A percentile compares a stretch with the other conserved stretches of the same genome.
Conservation (phyloP, 2,329 filamentous ascomycete genomes). For the Cytospora mali region DNA sequence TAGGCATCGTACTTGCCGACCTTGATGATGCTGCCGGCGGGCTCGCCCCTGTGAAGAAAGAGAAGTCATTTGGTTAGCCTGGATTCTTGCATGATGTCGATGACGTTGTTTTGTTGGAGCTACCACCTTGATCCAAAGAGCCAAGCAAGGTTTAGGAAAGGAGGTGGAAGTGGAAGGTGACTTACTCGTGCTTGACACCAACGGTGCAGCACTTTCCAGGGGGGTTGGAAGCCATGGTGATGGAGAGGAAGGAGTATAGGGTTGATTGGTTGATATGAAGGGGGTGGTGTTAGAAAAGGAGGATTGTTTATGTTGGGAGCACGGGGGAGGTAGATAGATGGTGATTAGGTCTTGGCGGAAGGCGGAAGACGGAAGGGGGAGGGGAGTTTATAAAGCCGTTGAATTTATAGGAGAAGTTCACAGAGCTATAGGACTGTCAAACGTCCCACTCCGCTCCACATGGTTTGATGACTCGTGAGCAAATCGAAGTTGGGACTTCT, state of each 20-base stretch:
- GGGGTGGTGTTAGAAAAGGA: background rate
- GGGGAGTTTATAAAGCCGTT: background rate
- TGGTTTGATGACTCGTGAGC: background rate
- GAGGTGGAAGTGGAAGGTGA: slow-evolving; percentile 25
- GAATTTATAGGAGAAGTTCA: background rate
- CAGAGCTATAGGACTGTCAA: background rate
- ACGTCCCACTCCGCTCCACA: background rate
- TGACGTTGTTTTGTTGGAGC: background rate
- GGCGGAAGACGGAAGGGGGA: slow-evolving; percentile 22
- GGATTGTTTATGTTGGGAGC: no score
- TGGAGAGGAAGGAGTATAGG: no score
- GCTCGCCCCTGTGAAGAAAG: slow-evolving; percentile 45
- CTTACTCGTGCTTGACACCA: slow-evolving; percentile 58
- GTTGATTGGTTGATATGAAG: no score
- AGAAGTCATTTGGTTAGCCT: background rate
- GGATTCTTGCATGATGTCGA: slow-evolving; percentile 3
- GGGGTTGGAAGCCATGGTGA: slow-evolving; percentile 56
- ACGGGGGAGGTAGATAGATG: background rate
- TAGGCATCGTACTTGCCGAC: slow-evolving; percentile 54
- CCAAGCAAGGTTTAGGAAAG: background rate
- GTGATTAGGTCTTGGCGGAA: slow-evolving; percentile 14
- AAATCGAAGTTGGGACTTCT: background rate
- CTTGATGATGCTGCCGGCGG: slow-evolving; percentile 50
- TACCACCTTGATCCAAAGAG: slow-evolving; percentile 3
- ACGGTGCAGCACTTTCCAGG: slow-evolving; percentile 55